Evolutionary conservation across 2,329 filamentous ascomycete genomes (phyloP), one percentile per base, ranked within the genome.

Genomic region (Calonectria montana): DNA sequence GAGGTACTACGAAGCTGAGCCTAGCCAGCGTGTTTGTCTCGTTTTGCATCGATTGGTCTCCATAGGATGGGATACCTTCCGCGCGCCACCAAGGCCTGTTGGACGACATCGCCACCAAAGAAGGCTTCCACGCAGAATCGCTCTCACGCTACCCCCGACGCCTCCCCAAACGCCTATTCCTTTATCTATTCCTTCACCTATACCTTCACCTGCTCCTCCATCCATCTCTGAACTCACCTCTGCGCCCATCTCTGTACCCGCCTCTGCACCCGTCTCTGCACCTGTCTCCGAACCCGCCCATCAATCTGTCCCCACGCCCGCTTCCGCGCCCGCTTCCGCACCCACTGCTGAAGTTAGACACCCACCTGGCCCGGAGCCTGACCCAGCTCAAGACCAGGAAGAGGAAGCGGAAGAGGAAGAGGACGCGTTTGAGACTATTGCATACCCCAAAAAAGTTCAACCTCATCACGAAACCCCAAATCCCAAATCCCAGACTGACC

Each of bases 1-100:
- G 35, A 80, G 81, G 21, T 80, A 75, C 76, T 76, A 77, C 37
- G 68, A 75, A 1, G 35, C 76, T 2, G 64, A 65, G 0, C 71
- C 69, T 0, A 70, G 47, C 0, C 23, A 39, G 35, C 85, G 87
- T 83, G 83, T 85, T 4, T 89, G 85, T 71, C 77, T 90, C 9
- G 77, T 88, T 2, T 80, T 90, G 0, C 82, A 86, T 4, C 84
- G 88, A 59, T 74, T 89, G 21, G 76, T 80, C 13, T 82, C 85
- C 0, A 79, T 89, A 12, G 88, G 88, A 2, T 88, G 87, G 86
- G 85, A 88, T 71, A 83, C 84, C 39, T 79, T 81, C 2, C 85
- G 86, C 64, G 76, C 76, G 3, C 29, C 16, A 15, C 50, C n/a
- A n/a, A 15, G n/a, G 18, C 35, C 16, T 10, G 9, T 37, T 25